Conservation (phyloP, 805 yeast genomes). For the Kazachstania africana region DNA sequence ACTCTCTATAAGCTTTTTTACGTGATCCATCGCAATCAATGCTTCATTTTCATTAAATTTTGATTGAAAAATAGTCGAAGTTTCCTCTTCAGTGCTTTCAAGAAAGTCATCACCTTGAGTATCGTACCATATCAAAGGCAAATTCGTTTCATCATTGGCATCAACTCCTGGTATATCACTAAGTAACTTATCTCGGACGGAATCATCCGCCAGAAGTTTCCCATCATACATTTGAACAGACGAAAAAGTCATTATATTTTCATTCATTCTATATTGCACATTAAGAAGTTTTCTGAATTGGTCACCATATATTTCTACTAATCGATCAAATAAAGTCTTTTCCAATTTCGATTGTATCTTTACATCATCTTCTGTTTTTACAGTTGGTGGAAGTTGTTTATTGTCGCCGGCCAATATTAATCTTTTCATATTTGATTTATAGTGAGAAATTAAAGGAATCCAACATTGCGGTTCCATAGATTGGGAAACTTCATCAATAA, state of each 20-base stretch:
- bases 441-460: conserved; percentile 74
- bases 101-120: conserved; percentile 83
- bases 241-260: conserved; percentile 48
- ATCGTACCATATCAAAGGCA: conserved; percentile 65
- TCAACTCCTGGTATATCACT: conserved; percentile 36
- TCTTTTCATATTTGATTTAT: conserved; percentile 52
- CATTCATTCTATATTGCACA: conserved; percentile 61
- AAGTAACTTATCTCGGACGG: conserved; percentile 54
- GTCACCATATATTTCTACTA: conserved; percentile 38
- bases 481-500: conserved; percentile 93
- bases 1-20: conserved; percentile 13
- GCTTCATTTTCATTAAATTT: conserved; percentile 46
- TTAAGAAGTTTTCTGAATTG: conserved; percentile 53
- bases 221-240: conserved; percentile 39
- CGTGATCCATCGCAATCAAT: conserved; percentile 42
- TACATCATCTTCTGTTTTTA: conserved; percentile 42
- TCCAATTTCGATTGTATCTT: conserved; percentile 37
- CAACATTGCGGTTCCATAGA: conserved; percentile 91
- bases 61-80: conserved; percentile 32
- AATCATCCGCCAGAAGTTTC: conserved; percentile 42
- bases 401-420: conserved; percentile 69
- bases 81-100: conserved; percentile 42
- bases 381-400: conserved; percentile 51
- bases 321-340: conserved; percentile 57
- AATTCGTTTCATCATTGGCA: conserved; percentile 43